A percentile compares a stretch with the other conserved stretches of the same genome.
phyloP scores from a whole-genome alignment of 352 stramenopile species.

The Phytophthora pistaciae region DNA sequence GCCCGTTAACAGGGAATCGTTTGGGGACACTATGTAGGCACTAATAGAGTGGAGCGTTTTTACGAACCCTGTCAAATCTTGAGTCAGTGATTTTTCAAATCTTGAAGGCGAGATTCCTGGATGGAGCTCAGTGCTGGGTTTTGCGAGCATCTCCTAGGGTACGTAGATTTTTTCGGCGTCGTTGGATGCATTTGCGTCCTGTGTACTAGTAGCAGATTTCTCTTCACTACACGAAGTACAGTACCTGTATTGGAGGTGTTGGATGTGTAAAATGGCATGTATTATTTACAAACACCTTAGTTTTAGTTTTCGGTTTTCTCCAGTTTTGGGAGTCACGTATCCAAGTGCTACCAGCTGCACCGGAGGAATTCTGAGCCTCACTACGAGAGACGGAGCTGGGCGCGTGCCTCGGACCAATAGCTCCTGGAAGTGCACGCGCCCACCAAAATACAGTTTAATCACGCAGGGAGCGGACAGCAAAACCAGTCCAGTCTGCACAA shows the following conservation, averaged over 20 bases:
- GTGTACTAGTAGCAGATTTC: background rate
- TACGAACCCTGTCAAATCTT: slow-evolving; percentile 4
- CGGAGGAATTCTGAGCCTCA: slow-evolving; percentile 15
- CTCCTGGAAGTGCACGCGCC: slow-evolving; percentile 6
- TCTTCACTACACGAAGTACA: background rate
- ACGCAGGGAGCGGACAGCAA: slow-evolving; percentile 18
- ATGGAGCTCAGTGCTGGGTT: slow-evolving; percentile 16
- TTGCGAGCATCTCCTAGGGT: slow-evolving; percentile 3
- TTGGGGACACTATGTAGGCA: no score
- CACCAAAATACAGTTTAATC: slow-evolving; percentile 29
- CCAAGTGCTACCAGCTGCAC: slow-evolving; percentile 15
- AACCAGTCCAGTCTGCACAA: slow-evolving; percentile 28
- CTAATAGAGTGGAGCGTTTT: no score
- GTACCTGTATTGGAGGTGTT: no score
- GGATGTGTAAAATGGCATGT: no score
- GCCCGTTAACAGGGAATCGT: no score
- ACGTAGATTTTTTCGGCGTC: background rate
- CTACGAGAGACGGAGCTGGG: slow-evolving; percentile 24
- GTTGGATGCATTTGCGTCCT: background rate
- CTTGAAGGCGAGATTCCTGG: slow-evolving; percentile 2
- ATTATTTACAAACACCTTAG: no score
- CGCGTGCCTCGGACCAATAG: slow-evolving; percentile 36
- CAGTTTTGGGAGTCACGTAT: background rate
- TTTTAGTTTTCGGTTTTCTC: background rate
- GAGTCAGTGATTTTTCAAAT: slow-evolving; percentile 13